Conservation (phyloP, 345 rosid species). For the Citrus sinensis region DVS_A1.0 CM039165.1:5733001-5733500, state of each 20-base stretch:
- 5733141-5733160: neutral
- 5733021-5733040: constrained; percentile 77
- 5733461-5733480: constrained; percentile 29
- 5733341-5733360: constrained; percentile 77
- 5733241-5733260: constrained; percentile 8
- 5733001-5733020: constrained; percentile 96
- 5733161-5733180: neutral
- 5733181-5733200: neutral
- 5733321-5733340: constrained; percentile 77
- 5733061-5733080: neutral
- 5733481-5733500: neutral
- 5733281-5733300: constrained; percentile 92
- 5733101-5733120: neutral
- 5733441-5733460: constrained; percentile 95
- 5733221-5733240: constrained; percentile 1
- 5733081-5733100: neutral
- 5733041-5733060: constrained; percentile 6
- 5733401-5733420: constrained; percentile 88
- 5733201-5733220: neutral
- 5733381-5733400: constrained; percentile 74
- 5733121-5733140: neutral
- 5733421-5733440: constrained; percentile 77
- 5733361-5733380: constrained; percentile 46
- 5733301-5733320: constrained; percentile 92
- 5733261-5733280: constrained; percentile 87